Evolutionary conservation across 371 early-diverging fungal genomes (phyloP), one percentile per base, ranked within the genome.

Genomic region (Saksenaea oblongispora): DNA sequence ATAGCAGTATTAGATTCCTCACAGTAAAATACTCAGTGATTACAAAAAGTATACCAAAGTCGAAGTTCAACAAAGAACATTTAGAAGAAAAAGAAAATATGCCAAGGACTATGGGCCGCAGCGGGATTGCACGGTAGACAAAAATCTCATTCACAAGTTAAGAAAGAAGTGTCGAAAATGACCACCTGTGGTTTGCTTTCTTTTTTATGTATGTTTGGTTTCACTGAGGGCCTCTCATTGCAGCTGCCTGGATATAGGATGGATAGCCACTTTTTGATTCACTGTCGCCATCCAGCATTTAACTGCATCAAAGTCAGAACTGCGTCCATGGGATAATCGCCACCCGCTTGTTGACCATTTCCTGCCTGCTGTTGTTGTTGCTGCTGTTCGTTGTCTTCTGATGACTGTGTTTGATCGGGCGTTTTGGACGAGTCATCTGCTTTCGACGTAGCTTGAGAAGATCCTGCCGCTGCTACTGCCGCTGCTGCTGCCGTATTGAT

Each of bases 231-330:
- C 36, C 13, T 36, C 13, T 36, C 36, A 36, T 36, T 13, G 36
- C 17, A 8, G 44, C 44, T 15, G 44, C 17, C 44, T 15, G 44
- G 44, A 44, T 44, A 44, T 44, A 44, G 14, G 44, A n/a, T 44
- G 18, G 18, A 44, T 58, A 77, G 64, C 77, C 74, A 76, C 76
- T 44, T 44, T 44, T 44, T 44, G 8, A 8, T 44, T 44, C 18
- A 44, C 17, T 44, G 44, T 11, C 44, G 44, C 44, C 44, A 44
- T 44, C 44, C 81, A n/a, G 81, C 78, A 37, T 78, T 80, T 59
- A 78, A 66, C 65, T 80, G 78, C 78, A 80, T 80, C 31, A 77
- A 69, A 17, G 78, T 75, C 36, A 80, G 66, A 15, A 80, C 78
- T 18, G 81, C 78, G 53, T 77, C 81, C 76, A 78, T 75, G 5